phyloP scores from a whole-genome alignment of 2,329 filamentous ascomycete species.

The Aureobasidium lini region DNA sequence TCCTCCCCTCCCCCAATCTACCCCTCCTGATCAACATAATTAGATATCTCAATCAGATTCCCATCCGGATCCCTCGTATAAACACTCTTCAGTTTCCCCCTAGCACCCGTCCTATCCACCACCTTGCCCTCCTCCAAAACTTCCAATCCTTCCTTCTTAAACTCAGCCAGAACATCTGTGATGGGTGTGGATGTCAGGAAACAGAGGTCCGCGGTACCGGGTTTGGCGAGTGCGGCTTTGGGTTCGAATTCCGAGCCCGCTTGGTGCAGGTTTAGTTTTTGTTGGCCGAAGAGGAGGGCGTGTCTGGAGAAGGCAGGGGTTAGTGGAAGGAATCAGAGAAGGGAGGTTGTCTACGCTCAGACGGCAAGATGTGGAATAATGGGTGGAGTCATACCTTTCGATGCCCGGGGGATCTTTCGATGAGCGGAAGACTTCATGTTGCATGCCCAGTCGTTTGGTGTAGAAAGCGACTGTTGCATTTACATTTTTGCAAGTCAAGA shows the following conservation, averaged over 20 bases:
- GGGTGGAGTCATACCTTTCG: slow-evolving; percentile 4
- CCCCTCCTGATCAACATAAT: too few species aligned
- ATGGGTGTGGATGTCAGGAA: slow-evolving; percentile 50
- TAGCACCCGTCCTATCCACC: slow-evolving; percentile 50
- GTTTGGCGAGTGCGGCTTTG: slow-evolving; percentile 46
- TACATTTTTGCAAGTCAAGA: slow-evolving; percentile 50
- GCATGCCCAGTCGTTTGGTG: slow-evolving; percentile 50
- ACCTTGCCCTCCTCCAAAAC: slow-evolving; percentile 44
- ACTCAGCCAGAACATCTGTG: slow-evolving; percentile 36
- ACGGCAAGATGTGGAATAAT: too few species aligned
- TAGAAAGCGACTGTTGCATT: slow-evolving; percentile 48
- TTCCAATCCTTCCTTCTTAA: slow-evolving; percentile 40
- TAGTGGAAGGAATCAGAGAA: background rate
- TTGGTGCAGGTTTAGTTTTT: slow-evolving; percentile 57
- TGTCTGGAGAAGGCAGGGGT: slow-evolving; percentile 31
- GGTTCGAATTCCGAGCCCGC: slow-evolving; percentile 53
- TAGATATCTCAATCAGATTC: slow-evolving; percentile 46
- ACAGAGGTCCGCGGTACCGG: slow-evolving; percentile 53
- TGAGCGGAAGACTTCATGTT: slow-evolving; percentile 44
- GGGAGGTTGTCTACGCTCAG: too few species aligned
- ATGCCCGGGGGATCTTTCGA: slow-evolving; percentile 10
- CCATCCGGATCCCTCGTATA: slow-evolving; percentile 56
- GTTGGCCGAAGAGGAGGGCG: slow-evolving; percentile 49
- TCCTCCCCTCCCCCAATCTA: too few species aligned
- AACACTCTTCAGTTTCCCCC: slow-evolving; percentile 48